Evolutionary conservation across 2,329 filamentous ascomycete species (phyloP).

Genomic region (Monosporascus sp.): DNA sequence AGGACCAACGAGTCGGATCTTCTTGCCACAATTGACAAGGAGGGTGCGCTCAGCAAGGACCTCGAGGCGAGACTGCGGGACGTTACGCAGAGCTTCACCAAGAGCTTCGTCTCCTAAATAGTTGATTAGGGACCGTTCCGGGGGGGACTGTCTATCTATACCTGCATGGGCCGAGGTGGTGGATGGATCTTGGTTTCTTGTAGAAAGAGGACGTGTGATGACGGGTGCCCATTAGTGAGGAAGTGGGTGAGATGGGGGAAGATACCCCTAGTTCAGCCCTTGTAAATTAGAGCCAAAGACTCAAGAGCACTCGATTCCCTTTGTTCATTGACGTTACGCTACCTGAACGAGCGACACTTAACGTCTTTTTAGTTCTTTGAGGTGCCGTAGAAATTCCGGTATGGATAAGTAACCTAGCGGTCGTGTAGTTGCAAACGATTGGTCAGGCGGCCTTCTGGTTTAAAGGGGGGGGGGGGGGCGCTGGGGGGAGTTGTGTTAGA

Average conservation of each 20-base stretch:
- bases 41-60: conserved; percentile 94
- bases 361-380: no score
- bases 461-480: no score
- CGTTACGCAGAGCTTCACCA: conserved; percentile 75
- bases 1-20: conserved; percentile 85
- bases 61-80: conserved; percentile 79
- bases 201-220: conserved; percentile 41
- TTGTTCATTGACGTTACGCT: conserved; percentile 36
- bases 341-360: background rate
- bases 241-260: conserved; percentile 37
- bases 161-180: conserved; percentile 26
- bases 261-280: conserved; percentile 45
- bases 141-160: conserved; percentile 43
- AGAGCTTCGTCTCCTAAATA: conserved; percentile 72
- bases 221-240: conserved; percentile 44
- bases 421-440: no score
- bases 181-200: conserved; percentile 37
- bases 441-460: no score
- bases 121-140: conserved; percentile 25
- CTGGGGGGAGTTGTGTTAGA: no score
- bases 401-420: no score
- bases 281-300: conserved; percentile 61
- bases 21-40: conserved; percentile 83
- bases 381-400: no score
- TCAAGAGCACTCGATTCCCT: conserved; percentile 59